These are phyloP conservation scores for Tetrahymena elliotti DNA, from an alignment of 73 alveolate genomes.

Conservation along the genomic window DNA sequence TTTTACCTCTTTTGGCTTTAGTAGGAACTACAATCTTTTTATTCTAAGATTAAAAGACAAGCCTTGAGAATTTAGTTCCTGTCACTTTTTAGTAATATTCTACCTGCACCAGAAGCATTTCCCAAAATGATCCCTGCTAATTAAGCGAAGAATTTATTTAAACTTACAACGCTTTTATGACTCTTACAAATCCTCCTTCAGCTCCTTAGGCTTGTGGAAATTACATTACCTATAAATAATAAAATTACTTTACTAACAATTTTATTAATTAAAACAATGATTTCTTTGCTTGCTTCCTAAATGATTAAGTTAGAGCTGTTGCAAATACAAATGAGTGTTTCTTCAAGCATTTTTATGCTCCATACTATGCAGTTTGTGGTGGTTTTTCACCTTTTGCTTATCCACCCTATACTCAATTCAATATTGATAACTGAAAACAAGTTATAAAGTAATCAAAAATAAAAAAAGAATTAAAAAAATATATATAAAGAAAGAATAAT, in stretches of 20 bases:
- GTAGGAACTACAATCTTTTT: background rate
- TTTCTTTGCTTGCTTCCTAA: background rate
- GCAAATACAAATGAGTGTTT: background rate
- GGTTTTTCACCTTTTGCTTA: background rate
- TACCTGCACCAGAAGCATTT: background rate
- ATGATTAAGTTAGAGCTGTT: background rate
- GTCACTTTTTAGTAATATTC: background rate
- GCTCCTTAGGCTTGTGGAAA: background rate
- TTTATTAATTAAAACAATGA: background rate
- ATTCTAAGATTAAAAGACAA: too few species aligned
- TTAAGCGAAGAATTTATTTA: background rate
- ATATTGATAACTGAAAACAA: background rate
- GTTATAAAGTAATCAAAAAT: too few species aligned
- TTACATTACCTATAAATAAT: background rate
- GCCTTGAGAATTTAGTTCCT: background rate
- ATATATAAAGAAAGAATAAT: too few species aligned
- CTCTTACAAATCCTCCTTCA: background rate
- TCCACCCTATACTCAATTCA: background rate
- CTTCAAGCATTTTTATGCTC: background rate
- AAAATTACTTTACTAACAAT: too few species aligned
- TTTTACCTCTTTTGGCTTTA: background rate
- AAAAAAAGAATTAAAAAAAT: too few species aligned
- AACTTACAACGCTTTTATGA: background rate
- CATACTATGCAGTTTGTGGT: background rate
- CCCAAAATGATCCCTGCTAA: background rate